Conservation (phyloP, 768 basidiomycete species). For the Collybiopsis luxurians region DNA sequence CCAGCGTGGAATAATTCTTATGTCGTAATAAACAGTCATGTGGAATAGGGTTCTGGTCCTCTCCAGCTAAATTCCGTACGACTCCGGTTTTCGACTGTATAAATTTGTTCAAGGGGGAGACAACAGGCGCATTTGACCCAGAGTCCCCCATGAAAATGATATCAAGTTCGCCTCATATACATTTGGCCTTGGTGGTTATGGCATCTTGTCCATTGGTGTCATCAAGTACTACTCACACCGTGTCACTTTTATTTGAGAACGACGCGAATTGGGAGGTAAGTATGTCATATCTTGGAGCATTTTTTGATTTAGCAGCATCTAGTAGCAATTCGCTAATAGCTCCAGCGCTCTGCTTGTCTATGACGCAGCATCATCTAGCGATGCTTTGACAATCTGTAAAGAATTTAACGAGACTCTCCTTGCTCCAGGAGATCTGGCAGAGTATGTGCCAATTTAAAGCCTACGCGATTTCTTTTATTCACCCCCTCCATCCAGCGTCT, state of each 20-base stretch:
- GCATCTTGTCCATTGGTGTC: too few species aligned
- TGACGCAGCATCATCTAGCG: slow-evolving; percentile 7
- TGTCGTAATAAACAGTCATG: too few species aligned
- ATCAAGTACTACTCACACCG: background rate
- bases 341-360: slow-evolving; percentile 16
- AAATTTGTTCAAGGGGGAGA: too few species aligned
- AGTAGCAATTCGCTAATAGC: slow-evolving; percentile 10
- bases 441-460: background rate
- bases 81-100: too few species aligned
- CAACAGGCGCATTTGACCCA: too few species aligned
- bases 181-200: too few species aligned
- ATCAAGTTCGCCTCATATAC: too few species aligned
- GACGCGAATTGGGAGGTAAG: slow-evolving; percentile 17
- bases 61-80: too few species aligned
- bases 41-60: too few species aligned
- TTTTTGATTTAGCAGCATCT: too few species aligned
- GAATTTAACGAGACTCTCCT: slow-evolving; percentile 12
- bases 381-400: slow-evolving; percentile 11
- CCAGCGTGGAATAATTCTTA: too few species aligned
- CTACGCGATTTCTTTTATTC: background rate
- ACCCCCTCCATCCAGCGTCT: background rate
- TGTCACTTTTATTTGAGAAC: slow-evolving; percentile 16
- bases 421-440: background rate
- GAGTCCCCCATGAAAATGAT: too few species aligned
- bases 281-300: background rate